These are phyloP conservation scores for Dioszegia hungarica DNA, from an alignment of 768 basidiomycete species.

Conservation along the genomic window DNA sequence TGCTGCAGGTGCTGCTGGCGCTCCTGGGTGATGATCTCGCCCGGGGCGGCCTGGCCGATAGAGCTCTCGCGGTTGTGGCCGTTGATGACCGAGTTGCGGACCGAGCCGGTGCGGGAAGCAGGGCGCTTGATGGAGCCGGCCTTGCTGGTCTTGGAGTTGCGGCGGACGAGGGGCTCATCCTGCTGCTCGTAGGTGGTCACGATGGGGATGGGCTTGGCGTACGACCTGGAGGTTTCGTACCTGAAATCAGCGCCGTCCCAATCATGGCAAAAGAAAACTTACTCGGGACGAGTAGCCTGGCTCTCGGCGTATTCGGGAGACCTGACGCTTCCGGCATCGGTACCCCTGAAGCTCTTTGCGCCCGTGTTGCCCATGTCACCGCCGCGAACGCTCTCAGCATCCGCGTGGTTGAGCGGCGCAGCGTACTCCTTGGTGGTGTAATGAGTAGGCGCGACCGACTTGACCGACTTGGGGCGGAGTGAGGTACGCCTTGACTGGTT, in stretches of 20 bases:
- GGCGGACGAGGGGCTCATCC: conserved; percentile 1
- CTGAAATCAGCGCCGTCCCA: conserved; percentile 1
- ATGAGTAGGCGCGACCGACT: background rate
- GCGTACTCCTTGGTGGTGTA: conserved; percentile 1
- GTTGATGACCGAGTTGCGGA: conserved; percentile 14
- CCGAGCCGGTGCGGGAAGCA: conserved; percentile 17
- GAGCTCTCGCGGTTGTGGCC: conserved; percentile 7
- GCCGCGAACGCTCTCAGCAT: background rate
- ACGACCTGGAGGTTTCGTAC: conserved; percentile 28
- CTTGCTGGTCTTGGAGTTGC: conserved; percentile 13
- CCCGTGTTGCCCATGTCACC: background rate
- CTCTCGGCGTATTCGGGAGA: background rate
- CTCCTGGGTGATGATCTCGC: conserved; percentile 29
- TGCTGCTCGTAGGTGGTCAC: conserved; percentile 42
- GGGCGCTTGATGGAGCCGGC: conserved; percentile 11
- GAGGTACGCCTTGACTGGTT: conserved; percentile 1
- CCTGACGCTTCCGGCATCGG: conserved; percentile 4
- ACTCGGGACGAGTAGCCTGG: background rate
- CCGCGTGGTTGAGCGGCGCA: background rate
- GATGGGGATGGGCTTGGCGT: conserved; percentile 37
- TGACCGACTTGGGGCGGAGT: conserved; percentile 1
- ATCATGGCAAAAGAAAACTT: background rate
- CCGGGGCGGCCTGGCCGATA: conserved; percentile 19
- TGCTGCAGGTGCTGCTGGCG: conserved; percentile 40
- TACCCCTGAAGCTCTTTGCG: conserved; percentile 3